phyloP scores from a whole-genome alignment of 2,329 filamentous ascomycete species.

The Bipolaris oryzae region DNA sequence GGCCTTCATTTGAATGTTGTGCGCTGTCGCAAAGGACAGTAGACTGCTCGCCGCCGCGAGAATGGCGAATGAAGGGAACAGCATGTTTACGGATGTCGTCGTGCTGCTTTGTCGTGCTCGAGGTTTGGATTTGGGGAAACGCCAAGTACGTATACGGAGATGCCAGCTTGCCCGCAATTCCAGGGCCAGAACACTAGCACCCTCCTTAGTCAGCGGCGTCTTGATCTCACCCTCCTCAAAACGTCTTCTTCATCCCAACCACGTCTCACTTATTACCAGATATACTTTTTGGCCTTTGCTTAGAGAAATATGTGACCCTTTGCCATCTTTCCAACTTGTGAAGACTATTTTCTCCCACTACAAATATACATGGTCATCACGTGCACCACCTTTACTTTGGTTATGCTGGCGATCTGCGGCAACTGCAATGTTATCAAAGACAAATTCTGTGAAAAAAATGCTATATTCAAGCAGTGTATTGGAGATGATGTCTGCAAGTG shows the following conservation, averaged over 20 bases:
- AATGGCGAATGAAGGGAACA: constrained; percentile 45
- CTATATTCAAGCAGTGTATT: too few species aligned
- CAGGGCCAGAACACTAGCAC: constrained; percentile 15
- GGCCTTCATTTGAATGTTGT: constrained; percentile 94
- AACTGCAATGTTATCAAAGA: neutral
- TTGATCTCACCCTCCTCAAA: neutral
- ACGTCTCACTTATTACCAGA: neutral
- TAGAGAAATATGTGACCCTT: neutral
- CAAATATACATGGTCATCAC: neutral
- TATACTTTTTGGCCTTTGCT: neutral
- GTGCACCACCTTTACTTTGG: neutral
- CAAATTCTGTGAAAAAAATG: neutral
- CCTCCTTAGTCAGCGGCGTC: constrained; percentile 4
- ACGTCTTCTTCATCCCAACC: neutral
- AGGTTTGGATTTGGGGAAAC: constrained; percentile 11
- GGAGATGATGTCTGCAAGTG: too few species aligned
- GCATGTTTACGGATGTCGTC: constrained; percentile 35
- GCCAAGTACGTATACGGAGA: constrained; percentile 32
- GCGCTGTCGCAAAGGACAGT: constrained; percentile 71
- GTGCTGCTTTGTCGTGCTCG: constrained; percentile 19
- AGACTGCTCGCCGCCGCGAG: constrained; percentile 60
- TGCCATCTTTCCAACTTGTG: neutral
- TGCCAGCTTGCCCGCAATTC: constrained; percentile 43
- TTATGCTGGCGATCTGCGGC: neutral
- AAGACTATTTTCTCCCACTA: neutral